Percentiles rank a stretch among this genome's conserved stretches.
Conservation (phyloP, 306 rosid species). For the Gynostemma pentaphyllum region DNA sequence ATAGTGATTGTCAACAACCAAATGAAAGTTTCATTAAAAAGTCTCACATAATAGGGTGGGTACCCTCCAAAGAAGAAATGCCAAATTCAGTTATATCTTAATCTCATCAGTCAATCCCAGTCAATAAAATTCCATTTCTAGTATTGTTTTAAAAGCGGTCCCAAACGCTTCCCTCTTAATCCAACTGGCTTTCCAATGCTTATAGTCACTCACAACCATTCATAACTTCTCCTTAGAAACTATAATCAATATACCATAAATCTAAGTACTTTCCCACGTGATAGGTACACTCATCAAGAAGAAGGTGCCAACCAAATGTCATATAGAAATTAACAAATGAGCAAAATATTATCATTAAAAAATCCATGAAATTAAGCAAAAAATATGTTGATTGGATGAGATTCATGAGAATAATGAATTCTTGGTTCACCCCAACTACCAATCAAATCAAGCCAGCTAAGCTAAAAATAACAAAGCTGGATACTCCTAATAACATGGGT, state of each 20-base stretch:
- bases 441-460: conserved; percentile 4
- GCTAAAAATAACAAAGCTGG: background rate
- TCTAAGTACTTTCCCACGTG: conserved; percentile 4
- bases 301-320: background rate
- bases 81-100: background rate
- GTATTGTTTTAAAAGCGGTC: background rate
- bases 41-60: background rate
- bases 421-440: conserved; percentile 3
- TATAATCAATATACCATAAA: conserved; percentile 1
- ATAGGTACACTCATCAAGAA: background rate
- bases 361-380: background rate
- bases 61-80: background rate
- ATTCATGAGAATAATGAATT: background rate
- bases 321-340: too few relatives aligned
- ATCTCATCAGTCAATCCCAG: conserved; percentile 2
- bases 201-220: conserved; percentile 7
- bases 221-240: conserved; percentile 1
- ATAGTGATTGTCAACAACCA: background rate
- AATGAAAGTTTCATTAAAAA: background rate
- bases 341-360: background rate
- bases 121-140: background rate
- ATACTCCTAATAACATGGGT: background rate
- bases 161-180: conserved; percentile 4
- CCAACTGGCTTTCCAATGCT: conserved; percentile 5
- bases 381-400: background rate